Evolutionary conservation across 208 protist genomes (phyloP).

Genomic region (Wallacemonas collosoma): DNA sequence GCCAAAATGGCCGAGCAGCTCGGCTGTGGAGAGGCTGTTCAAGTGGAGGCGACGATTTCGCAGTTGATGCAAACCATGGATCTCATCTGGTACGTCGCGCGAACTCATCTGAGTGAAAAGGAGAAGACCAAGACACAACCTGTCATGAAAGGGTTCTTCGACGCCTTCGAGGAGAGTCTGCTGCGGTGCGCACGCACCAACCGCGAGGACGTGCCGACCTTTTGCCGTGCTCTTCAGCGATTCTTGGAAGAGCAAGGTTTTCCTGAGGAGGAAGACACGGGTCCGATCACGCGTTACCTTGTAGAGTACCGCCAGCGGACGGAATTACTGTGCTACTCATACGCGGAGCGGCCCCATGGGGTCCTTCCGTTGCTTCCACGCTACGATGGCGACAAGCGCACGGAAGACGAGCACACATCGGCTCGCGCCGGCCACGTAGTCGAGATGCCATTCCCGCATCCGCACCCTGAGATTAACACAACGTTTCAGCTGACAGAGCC

Average conservation of each 20-base stretch:
- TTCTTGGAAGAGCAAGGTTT: conserved; percentile 74
- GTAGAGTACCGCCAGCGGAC: conserved; percentile 33
- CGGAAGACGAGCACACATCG: conserved; percentile 58
- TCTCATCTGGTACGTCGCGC: conserved; percentile 14
- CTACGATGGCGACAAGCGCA: conserved; percentile 71
- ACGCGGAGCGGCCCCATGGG: conserved; percentile 52
- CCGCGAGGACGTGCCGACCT: conserved; percentile 9
- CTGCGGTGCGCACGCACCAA: conserved; percentile 3
- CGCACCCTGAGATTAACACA: conserved; percentile 76
- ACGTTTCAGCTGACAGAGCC: conserved; percentile 80
- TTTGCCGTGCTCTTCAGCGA: conserved; percentile 40
- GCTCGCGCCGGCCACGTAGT: conserved; percentile 60
- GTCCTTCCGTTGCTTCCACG: conserved; percentile 48
- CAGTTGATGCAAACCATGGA: conserved; percentile 16
- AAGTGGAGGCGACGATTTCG: conserved; percentile 13
- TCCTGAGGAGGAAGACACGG: conserved; percentile 52
- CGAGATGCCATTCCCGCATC: conserved; percentile 53
- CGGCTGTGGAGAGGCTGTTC: conserved; percentile 2
- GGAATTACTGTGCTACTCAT: conserved; percentile 72
- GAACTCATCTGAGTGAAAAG: conserved; percentile 12
- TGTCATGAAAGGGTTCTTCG: conserved; percentile 6
- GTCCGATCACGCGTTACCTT: conserved; percentile 22
- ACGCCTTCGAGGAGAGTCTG: conserved; percentile 12
- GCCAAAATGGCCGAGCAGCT: conserved; percentile 2
- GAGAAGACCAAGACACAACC: conserved; percentile 20